Percentiles rank a stretch among this genome's conserved stretches.
Evolutionary conservation across 2,329 filamentous ascomycete genomes (phyloP).

Genomic region (Pseudogymnoascus sp.): DNA sequence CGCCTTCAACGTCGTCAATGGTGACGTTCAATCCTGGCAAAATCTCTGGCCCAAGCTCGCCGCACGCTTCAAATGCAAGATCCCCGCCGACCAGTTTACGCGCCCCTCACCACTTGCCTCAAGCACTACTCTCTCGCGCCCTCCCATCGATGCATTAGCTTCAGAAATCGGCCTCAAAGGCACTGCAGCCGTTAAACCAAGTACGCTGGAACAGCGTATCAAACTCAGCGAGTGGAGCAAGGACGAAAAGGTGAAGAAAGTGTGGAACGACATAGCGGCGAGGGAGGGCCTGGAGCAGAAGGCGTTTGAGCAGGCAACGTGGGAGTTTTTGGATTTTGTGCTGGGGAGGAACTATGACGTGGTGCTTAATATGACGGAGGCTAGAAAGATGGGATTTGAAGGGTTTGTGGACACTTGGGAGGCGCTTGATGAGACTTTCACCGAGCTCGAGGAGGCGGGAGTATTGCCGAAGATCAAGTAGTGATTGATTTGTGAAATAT

Average conservation of each 20-base stretch:
- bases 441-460: constrained; percentile 26
- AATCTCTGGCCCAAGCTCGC: constrained; percentile 38
- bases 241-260: constrained; percentile 11
- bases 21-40: constrained; percentile 34
- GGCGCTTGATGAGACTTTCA: constrained; percentile 33
- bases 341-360: constrained; percentile 36
- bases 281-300: constrained; percentile 10
- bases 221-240: constrained; percentile 15
- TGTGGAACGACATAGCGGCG: constrained; percentile 15
- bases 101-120: not conserved
- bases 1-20: constrained; percentile 39
- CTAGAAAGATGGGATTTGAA: constrained; percentile 39
- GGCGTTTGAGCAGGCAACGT: constrained; percentile 36
- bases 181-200: constrained; percentile 19
- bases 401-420: constrained; percentile 38
- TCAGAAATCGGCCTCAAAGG: constrained; percentile 25
- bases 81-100: not conserved
- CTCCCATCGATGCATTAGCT: constrained; percentile 25
- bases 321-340: constrained; percentile 39
- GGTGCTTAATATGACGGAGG: constrained; percentile 40
- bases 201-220: constrained; percentile 28
- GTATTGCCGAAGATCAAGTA: constrained; percentile 23
- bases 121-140: constrained; percentile 12
- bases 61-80: constrained; percentile 28
- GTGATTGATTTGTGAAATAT: not conserved